Evolutionary conservation across 257 asterid genomes (phyloP).

Genomic region (Lycium barbarum): DNA sequence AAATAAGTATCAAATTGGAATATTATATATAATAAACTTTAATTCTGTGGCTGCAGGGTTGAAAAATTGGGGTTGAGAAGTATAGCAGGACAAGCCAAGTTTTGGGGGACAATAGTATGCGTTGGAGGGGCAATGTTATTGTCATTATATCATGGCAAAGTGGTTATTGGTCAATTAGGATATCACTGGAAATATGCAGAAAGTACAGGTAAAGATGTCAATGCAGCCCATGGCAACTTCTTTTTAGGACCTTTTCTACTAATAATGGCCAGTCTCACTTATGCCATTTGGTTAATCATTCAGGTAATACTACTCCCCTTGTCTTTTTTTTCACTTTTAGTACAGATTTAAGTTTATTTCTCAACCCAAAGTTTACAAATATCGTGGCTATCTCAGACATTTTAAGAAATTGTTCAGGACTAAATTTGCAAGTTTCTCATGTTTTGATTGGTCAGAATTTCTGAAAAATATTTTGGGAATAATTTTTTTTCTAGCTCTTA

Average conservation of each 20-base stretch:
- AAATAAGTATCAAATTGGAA: background rate
- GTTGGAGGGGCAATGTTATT: slow-evolving; percentile 80
- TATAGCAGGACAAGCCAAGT: slow-evolving; percentile 72
- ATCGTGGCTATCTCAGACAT: no score
- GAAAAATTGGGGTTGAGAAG: slow-evolving; percentile 63
- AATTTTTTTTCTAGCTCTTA: no score
- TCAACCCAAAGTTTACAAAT: no score
- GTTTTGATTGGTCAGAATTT: no score
- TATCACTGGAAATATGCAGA: slow-evolving; percentile 76
- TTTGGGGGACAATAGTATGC: slow-evolving; percentile 68
- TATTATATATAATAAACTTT: background rate
- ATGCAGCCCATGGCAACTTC: slow-evolving; percentile 47
- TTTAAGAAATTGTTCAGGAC: no score
- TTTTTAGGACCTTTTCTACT: slow-evolving; percentile 72
- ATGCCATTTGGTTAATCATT: slow-evolving; percentile 83
- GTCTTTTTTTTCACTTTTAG: background rate
- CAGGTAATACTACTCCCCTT: slow-evolving; percentile 46
- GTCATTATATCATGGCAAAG: slow-evolving; percentile 70
- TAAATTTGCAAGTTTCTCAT: no score
- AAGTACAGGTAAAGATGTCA: slow-evolving; percentile 12
- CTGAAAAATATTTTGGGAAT: no score
- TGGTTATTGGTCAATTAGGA: slow-evolving; percentile 56
- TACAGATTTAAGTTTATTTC: background rate
- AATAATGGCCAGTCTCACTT: slow-evolving; percentile 67
- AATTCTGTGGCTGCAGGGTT: slow-evolving; percentile 43